Base-by-base conservation (phyloP, 345 rosid genomes). In the Pseudoturritis turrita region DNA sequence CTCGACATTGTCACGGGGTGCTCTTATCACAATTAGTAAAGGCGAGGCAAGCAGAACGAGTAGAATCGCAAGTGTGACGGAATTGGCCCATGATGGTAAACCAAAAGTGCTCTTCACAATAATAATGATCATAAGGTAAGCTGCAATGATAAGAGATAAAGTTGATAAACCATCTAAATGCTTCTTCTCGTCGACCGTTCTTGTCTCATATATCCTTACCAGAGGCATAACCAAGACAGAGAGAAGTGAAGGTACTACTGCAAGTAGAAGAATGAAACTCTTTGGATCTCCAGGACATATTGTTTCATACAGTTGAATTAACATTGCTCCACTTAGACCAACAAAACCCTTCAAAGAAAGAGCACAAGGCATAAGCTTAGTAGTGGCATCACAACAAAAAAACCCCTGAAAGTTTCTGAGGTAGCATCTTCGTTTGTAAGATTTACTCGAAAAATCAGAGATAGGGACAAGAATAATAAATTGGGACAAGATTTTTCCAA, bases 241-340 rank as follows among this genome's bases (percentile, higher is more conserved):
- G 70, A 84, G 74, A 13, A 80, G 49, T 19, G 94, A 73, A 2
- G 97, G 98, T 17, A 83, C 71, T 41, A 87, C 15, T 4, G 97
- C 94, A 13, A 90, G 92, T 47, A 93, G 75, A 41, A 93, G 86
- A 70, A 93, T 76, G 74, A 62, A 93, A 65, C 84, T 70, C 65
- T 77, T 67, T 2, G 94, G 89, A 43, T 84, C 57, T 53, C 83
- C 92, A 62, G 83, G 75, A 35, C 79, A 85, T 39, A 83, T 60
- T 10, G 88, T 83, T 13, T 83, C 73, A 51, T 90, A 93, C 18
- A 84, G 51, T 55, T 83, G 96, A 71, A 93, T 93, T 12, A 90
- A 64, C 15, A 87, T 81, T 40, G 97, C 97, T 45, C 97, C 91
- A 53, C 98, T 85, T 71, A 93, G 78, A 68, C 98, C 98, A 29